phyloP scores from a whole-genome alignment of 1,284 basidiomycete genomes.

The Coniferiporia weirii region DNA sequence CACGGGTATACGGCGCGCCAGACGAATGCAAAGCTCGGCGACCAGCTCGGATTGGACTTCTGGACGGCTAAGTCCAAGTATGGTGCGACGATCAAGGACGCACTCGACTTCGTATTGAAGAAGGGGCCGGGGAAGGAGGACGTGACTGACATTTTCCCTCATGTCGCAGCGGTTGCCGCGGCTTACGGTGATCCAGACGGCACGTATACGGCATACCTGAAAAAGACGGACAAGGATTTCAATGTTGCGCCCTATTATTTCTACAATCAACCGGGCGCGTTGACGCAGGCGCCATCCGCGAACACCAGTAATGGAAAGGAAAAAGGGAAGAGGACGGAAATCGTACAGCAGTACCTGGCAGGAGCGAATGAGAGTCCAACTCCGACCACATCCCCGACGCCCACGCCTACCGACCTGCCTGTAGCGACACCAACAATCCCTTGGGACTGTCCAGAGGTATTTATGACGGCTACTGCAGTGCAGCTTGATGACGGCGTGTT shows the following conservation, averaged over 20 bases:
- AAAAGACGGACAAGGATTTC: slow-evolving; percentile 30
- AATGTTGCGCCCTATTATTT: slow-evolving; percentile 42
- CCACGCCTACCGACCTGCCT: slow-evolving; percentile 5
- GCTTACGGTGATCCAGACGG: slow-evolving; percentile 54
- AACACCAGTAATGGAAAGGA: background rate
- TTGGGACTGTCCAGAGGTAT: slow-evolving; percentile 42
- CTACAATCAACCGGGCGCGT: slow-evolving; percentile 42
- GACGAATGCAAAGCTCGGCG: slow-evolving; percentile 52
- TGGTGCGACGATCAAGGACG: slow-evolving; percentile 51
- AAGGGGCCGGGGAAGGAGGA: slow-evolving; percentile 42
- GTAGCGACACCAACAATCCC: slow-evolving; percentile 11
- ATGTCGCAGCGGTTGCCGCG: slow-evolving; percentile 47
- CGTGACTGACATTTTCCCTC: slow-evolving; percentile 41
- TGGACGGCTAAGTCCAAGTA: slow-evolving; percentile 48
- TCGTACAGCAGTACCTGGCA: background rate
- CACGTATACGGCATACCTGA: slow-evolving; percentile 44
- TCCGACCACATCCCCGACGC: background rate
- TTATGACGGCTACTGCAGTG: slow-evolving; percentile 29
- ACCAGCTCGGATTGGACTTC: slow-evolving; percentile 44
- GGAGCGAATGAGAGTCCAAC: background rate
- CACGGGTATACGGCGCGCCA: slow-evolving; percentile 25
- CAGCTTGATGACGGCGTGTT: slow-evolving; percentile 46
- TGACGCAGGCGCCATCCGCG: slow-evolving; percentile 22
- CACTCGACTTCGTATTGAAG: slow-evolving; percentile 49
- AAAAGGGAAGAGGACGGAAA: slow-evolving; percentile 4